Evolutionary conservation across 768 basidiomycete species (phyloP), one percentile per base, ranked within the genome.

Genomic region (Panaeolus cyanescens): DNA sequence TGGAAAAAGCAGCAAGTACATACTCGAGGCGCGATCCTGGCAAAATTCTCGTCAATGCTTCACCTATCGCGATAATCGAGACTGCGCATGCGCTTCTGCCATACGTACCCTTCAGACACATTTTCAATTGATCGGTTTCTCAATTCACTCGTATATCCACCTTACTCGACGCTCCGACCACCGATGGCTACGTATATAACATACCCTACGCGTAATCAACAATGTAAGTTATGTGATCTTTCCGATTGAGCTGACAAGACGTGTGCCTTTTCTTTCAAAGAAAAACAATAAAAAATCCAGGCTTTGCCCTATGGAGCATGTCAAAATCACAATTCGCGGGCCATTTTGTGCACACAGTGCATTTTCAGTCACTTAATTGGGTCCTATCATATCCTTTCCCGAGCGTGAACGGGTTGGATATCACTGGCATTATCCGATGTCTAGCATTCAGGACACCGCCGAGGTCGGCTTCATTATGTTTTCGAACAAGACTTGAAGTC

Each of bases 371-470:
- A n/a, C 19, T 20, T 20, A 20, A 42, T 42, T 42, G 39, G 19
- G 12, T n/a, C 39, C 39, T 42, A 42, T 42, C 39, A 20, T 6
- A 50, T 50, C 12, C 25, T 28, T 28, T 50, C 45, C 45, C 45
- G 45, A 30, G 45, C 10, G 25, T 50, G 45, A 10, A 28, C 17
- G 25, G 25, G 25, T 22, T 50, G 30, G 45, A n/a, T 50, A 50
- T 50, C 45, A n/a, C n/a, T n/a, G n/a, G n/a, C n/a, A n/a, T 42
- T 50, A 50, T 50, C 45, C 45, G 45, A 50, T 50, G 25, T 17
- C 12, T 10, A 13, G 25, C n/a, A 3, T n/a, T 4, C 5, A 37
- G 36, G n/a, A 13, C 39, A 22, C 39, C 39, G 39, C 12, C 22
- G 19, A 42, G n/a, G 4, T 3, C 39, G 39, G 39, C 39, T 5